Percentiles rank a stretch among this genome's conserved stretches.
Evolutionary conservation across 768 basidiomycete genomes (phyloP).

Genomic region (Plicaturopsis crispa): DNA sequence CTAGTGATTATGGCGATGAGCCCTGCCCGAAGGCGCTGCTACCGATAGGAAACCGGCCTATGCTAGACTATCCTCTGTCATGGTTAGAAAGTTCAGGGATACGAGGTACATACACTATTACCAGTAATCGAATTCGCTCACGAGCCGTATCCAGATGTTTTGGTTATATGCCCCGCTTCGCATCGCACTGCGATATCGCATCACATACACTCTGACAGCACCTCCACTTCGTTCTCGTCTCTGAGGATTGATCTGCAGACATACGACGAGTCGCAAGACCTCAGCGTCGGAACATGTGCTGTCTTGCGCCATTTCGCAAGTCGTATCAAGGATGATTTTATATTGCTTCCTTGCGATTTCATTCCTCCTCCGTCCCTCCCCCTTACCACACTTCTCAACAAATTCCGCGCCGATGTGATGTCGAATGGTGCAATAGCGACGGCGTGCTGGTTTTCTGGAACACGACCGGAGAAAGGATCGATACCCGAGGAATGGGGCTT

Average conservation of each 20-base stretch:
- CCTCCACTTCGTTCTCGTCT: constrained; percentile 50
- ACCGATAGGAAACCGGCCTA: constrained; percentile 81
- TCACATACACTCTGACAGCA: constrained; percentile 73
- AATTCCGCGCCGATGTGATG: constrained; percentile 68
- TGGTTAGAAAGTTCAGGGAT: constrained; percentile 90
- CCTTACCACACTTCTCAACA: constrained; percentile 65
- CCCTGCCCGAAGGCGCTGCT: constrained; percentile 83
- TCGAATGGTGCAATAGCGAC: constrained; percentile 59
- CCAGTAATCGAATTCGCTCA: not conserved
- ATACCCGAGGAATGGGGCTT: constrained; percentile 63
- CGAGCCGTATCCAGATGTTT: constrained; percentile 49
- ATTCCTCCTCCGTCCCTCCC: constrained; percentile 70
- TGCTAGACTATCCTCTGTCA: constrained; percentile 74
- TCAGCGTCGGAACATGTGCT: constrained; percentile 62
- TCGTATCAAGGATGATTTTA: constrained; percentile 78
- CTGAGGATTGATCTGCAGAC: constrained; percentile 74
- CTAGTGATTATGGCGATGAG: constrained; percentile 71
- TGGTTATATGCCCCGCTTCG: constrained; percentile 75
- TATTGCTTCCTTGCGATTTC: constrained; percentile 88
- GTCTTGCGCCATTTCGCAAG: constrained; percentile 70
- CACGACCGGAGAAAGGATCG: constrained; percentile 43
- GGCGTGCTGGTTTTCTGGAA: constrained; percentile 54
- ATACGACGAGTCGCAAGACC: constrained; percentile 66
- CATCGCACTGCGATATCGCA: constrained; percentile 76
- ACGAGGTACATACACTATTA: constrained; percentile 42